Conservation (phyloP, 2,329 filamentous ascomycete species). For the Diaporthe vexans region DNA sequence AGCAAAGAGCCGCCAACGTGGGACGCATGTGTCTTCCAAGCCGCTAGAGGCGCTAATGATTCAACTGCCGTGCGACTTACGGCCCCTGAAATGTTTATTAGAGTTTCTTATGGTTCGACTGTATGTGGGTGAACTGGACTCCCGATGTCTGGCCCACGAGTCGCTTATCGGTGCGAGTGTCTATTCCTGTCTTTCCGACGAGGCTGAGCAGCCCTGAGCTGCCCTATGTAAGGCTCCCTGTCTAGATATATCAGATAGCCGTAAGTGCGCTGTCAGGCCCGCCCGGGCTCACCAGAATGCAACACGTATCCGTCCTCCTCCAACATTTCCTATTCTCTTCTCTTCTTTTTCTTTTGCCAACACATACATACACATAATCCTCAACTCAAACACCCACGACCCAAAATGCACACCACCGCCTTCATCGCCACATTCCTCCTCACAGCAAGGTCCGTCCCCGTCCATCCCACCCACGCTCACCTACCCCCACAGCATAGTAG, state of each 20-base stretch:
- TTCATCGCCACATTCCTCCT: constrained; percentile 15
- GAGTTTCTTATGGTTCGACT: not conserved
- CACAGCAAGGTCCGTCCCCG: not conserved
- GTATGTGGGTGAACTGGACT: not conserved
- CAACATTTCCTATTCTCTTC: too few species aligned
- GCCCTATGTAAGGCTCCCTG: not conserved
- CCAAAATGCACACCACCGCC: constrained; percentile 2
- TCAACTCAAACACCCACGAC: not conserved
- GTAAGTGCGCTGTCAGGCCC: not conserved
- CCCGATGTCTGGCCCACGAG: constrained; percentile 1
- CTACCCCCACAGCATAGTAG: not conserved
- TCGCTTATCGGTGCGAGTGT: not conserved
- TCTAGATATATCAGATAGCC: not conserved
- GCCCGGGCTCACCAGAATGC: not conserved
- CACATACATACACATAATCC: not conserved
- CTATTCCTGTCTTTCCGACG: not conserved
- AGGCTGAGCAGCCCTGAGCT: not conserved
- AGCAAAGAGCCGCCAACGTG: not conserved
- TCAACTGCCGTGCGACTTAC: not conserved
- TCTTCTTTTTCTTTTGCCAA: not conserved
- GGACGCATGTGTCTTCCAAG: not conserved
- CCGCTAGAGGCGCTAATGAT: not conserved
- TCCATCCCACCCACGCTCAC: not conserved
- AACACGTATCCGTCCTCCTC: not conserved
- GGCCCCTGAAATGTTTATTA: not conserved